Percentiles rank a stretch among this genome's conserved stretches.
Conservation (phyloP, 495 filamentous ascomycete genomes). For the Venustampulla echinocandica region DNA sequence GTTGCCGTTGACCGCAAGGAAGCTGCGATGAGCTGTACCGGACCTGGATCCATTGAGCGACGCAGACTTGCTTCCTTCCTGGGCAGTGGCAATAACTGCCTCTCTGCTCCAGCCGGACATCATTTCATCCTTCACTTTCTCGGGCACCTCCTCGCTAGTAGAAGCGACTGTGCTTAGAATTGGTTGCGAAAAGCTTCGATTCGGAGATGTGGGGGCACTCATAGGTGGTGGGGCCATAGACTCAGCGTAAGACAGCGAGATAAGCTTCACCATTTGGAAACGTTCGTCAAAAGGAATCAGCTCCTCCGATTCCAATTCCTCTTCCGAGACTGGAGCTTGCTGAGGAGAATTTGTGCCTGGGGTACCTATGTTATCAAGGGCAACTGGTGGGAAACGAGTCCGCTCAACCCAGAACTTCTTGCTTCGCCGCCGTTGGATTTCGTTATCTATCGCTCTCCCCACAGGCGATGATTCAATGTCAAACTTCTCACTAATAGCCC, state of each 20-base stretch:
- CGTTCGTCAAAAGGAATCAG: conserved; percentile 60
- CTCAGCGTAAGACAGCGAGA: conserved; percentile 58
- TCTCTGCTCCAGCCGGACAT: conserved; percentile 73
- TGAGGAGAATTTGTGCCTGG: conserved; percentile 34
- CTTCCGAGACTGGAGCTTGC: conserved; percentile 32
- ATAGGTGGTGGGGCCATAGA: conserved; percentile 49
- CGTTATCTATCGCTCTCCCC: conserved; percentile 61
- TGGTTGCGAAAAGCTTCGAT: conserved; percentile 52
- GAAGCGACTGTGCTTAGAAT: conserved; percentile 34
- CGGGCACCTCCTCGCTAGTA: conserved; percentile 27
- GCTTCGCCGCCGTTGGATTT: conserved; percentile 62
- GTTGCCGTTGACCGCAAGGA: conserved; percentile 48
- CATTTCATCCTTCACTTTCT: conserved; percentile 59
- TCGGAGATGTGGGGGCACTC: conserved; percentile 65
- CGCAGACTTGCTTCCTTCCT: conserved; percentile 55
- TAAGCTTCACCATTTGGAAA: conserved; percentile 55
- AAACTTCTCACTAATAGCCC: conserved; percentile 67
- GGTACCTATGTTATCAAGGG: conserved; percentile 26
- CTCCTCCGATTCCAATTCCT: conserved; percentile 47
- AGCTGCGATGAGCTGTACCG: conserved; percentile 45
- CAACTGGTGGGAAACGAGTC: conserved; percentile 45
- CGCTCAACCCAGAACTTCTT: conserved; percentile 68
- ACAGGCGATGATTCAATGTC: conserved; percentile 59
- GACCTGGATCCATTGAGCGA: conserved; percentile 66
- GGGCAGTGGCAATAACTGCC: conserved; percentile 53